Percentiles rank a stretch among this genome's conserved stretches.
These are phyloP conservation scores for Zostera marina DNA, from an alignment of 116 monocot species.

Conservation along the genomic window DNA sequence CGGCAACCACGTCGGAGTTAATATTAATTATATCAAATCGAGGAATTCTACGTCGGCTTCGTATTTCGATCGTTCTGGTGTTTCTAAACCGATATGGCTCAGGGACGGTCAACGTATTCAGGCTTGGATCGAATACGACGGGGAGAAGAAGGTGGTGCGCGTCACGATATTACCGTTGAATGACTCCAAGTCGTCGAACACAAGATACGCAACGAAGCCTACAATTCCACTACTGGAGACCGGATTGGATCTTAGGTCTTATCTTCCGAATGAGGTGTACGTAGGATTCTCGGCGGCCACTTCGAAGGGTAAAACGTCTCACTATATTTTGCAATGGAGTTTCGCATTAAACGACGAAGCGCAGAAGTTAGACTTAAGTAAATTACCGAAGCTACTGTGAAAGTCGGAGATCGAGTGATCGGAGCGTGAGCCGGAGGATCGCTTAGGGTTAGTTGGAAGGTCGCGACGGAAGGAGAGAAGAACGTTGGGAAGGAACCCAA, in stretches of 20 bases:
- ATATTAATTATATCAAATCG: conserved; percentile 14
- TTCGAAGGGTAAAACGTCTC: background rate
- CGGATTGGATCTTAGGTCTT: background rate
- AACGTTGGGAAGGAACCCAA: no score
- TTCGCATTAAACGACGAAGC: background rate
- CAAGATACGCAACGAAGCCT: conserved; percentile 4
- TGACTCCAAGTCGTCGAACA: no score
- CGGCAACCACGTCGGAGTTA: conserved; percentile 28
- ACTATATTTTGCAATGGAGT: conserved; percentile 12
- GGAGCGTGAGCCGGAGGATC: no score
- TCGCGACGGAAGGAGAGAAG: no score
- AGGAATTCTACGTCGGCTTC: background rate
- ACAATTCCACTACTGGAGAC: conserved; percentile 3
- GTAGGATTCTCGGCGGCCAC: conserved; percentile 16
- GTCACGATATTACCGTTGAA: conserved; percentile 9
- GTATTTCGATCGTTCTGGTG: conserved; percentile 2
- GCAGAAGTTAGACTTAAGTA: background rate
- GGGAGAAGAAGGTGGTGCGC: background rate
- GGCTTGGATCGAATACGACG: conserved; percentile 13
- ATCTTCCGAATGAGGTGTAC: conserved; percentile 5
- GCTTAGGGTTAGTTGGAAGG: no score
- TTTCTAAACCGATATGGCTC: background rate
- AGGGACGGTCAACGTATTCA: conserved; percentile 4
- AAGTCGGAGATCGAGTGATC: background rate
- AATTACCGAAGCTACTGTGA: background rate